Evolutionary conservation across 192 early-diverging fungal genomes (phyloP).

Genomic region (Gryganskiella cystojenkinii): DNA sequence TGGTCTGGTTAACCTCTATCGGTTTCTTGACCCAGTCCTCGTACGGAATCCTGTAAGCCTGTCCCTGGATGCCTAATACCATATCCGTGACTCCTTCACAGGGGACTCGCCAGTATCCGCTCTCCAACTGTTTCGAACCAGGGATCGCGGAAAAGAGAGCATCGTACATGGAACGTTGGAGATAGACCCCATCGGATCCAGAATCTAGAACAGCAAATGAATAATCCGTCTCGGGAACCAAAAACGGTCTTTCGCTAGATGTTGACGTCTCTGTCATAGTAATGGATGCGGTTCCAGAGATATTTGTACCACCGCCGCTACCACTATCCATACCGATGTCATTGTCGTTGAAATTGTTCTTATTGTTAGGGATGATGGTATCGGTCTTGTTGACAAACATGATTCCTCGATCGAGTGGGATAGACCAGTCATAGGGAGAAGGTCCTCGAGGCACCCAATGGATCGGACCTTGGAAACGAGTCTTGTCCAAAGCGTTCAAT

Average conservation of each 20-base stretch:
- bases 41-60: constrained; percentile 25
- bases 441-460: constrained; percentile 31
- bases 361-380: not conserved
- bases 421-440: constrained; percentile 33
- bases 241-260: not conserved
- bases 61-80: constrained; percentile 12
- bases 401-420: constrained; percentile 24
- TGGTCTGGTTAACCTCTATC: not conserved
- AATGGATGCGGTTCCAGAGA: not conserved
- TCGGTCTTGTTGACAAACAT: not conserved
- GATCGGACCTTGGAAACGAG: constrained; percentile 14
- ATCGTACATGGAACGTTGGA: constrained; percentile 16
- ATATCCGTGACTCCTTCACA: constrained; percentile 19
- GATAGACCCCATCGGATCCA: constrained; percentile 43
- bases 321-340: too few relatives aligned
- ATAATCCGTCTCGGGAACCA: constrained; percentile 8
- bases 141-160: constrained; percentile 19
- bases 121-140: constrained; percentile 9
- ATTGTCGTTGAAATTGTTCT: too few relatives aligned
- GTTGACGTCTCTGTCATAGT: not conserved
- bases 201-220: constrained; percentile 48
- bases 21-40: constrained; percentile 42
- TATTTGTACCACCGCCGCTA: too few relatives aligned
- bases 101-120: constrained; percentile 38
- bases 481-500: constrained; percentile 26